Conservation (phyloP, 1,284 basidiomycete species). For the Uromyces viciae-fabae region DNA sequence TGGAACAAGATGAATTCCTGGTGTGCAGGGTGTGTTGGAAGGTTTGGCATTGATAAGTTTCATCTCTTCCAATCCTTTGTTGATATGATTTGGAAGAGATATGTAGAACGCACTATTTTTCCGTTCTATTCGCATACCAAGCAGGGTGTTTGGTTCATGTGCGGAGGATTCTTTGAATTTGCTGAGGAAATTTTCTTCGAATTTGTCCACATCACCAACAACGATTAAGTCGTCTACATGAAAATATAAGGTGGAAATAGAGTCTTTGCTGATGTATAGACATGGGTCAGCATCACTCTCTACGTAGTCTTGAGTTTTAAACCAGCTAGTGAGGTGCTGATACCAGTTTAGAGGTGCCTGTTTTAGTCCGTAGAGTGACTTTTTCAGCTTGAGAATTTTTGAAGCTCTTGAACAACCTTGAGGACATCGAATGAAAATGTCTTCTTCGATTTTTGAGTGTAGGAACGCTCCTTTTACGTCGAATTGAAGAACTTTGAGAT, state of each 20-base stretch:
- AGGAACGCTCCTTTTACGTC: slow-evolving; percentile 58
- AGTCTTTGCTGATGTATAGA: background rate
- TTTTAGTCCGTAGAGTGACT: background rate
- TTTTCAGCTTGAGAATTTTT: background rate
- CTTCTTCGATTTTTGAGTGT: slow-evolving; percentile 57
- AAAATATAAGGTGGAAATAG: background rate
- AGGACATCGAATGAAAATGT: slow-evolving; percentile 56
- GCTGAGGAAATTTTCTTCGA: background rate
- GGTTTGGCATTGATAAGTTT: background rate
- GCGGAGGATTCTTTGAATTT: background rate
- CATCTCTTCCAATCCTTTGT: background rate
- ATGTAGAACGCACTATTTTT: background rate
- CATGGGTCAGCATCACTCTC: background rate
- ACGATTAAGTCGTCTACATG: background rate
- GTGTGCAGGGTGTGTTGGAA: background rate
- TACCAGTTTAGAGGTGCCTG: background rate
- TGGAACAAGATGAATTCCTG: background rate
- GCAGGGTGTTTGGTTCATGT: background rate
- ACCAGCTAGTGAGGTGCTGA: background rate
- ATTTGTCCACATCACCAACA: background rate
- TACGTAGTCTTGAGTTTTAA: background rate
- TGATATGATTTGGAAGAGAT: background rate
- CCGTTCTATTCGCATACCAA: background rate
- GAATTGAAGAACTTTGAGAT: slow-evolving; percentile 56
- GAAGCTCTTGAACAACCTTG: slow-evolving; percentile 46